Percentiles rank a stretch among this genome's conserved stretches.
phyloP scores from a whole-genome alignment of 1,284 basidiomycete species.

The Hemileia vastatrix region DNA sequence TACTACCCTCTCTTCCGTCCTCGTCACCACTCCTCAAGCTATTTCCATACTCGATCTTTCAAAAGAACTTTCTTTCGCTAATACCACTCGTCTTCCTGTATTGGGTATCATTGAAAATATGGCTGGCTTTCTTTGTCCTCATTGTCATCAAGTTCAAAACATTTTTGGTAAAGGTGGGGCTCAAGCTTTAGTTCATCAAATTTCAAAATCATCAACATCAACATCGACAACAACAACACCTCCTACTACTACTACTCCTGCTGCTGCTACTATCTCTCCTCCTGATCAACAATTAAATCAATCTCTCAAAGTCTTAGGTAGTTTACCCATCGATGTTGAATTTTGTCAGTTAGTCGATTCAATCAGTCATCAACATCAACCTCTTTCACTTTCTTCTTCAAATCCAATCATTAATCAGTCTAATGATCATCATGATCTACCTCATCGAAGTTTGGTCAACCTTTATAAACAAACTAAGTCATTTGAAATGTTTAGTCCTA shows the following conservation, averaged over 20 bases:
- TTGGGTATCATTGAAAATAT: constrained; percentile 95
- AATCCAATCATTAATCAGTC: too few species aligned
- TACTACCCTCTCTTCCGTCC: constrained; percentile 56
- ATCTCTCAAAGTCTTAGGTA: constrained; percentile 68
- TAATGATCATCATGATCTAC: too few species aligned
- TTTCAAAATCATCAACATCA: constrained; percentile 28
- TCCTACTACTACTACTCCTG: too few species aligned
- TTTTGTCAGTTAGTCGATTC: constrained; percentile 79
- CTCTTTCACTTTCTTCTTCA: too few species aligned
- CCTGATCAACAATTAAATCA: constrained; percentile 60
- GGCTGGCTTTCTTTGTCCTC: constrained; percentile 93
- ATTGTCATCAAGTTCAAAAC: constrained; percentile 73
- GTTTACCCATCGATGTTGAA: constrained; percentile 86
- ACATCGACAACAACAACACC: constrained; percentile 21
- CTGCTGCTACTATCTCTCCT: too few species aligned
- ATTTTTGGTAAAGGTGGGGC: constrained; percentile 93
- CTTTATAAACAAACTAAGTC: too few species aligned
- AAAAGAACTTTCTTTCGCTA: constrained; percentile 79
- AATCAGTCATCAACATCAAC: too few species aligned
- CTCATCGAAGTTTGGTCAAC: too few species aligned
- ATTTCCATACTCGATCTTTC: constrained; percentile 89
- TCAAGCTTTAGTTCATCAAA: constrained; percentile 49
- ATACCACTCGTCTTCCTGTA: constrained; percentile 67
- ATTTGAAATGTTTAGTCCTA: too few species aligned
- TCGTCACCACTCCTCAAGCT: constrained; percentile 96